Evolutionary conservation across 1,139 yeast genomes (phyloP).

Genomic region (Yamadazyma atlantica): DNA sequence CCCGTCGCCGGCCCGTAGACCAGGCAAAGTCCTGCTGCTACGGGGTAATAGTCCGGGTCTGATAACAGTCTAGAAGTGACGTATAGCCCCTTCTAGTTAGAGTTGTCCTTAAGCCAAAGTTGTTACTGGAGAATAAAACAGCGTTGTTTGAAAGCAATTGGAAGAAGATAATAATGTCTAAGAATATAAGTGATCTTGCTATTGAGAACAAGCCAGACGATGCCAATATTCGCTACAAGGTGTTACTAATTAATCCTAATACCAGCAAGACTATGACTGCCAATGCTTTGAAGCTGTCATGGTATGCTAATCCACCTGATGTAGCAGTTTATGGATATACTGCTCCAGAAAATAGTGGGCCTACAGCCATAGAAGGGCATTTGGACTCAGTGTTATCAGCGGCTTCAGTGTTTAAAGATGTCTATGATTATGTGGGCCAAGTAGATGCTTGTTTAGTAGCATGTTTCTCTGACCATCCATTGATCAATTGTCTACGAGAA

Average conservation of each 20-base stretch:
- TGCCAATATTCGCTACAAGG: conserved; percentile 2
- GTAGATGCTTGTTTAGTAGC: conserved; percentile 13
- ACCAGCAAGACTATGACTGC: conserved; percentile 10
- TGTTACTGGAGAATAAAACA: too few species aligned
- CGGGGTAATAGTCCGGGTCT: too few species aligned
- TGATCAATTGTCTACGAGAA: conserved; percentile 12
- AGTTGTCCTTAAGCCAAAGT: too few species aligned
- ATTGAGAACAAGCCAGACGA: too few species aligned
- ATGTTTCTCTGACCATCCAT: conserved; percentile 13
- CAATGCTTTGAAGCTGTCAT: conserved; percentile 9
- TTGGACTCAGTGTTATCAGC: conserved; percentile 11
- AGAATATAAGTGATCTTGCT: too few species aligned
- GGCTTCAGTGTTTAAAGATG: conserved; percentile 9
- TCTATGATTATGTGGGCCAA: conserved; percentile 6
- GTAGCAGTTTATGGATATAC: conserved; percentile 12
- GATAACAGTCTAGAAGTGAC: too few species aligned
- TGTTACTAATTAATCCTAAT: conserved; percentile 11
- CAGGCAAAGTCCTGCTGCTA: too few species aligned
- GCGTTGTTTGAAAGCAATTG: too few species aligned
- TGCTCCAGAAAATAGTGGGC: conserved; percentile 8
- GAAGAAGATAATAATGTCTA: too few species aligned
- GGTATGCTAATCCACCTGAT: conserved; percentile 7
- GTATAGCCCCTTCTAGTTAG: too few species aligned
- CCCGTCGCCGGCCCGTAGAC: not conserved
- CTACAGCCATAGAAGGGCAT: conserved; percentile 12